Base-by-base conservation (phyloP, 768 basidiomycete genomes). In the Trametes meyenii region DNA sequence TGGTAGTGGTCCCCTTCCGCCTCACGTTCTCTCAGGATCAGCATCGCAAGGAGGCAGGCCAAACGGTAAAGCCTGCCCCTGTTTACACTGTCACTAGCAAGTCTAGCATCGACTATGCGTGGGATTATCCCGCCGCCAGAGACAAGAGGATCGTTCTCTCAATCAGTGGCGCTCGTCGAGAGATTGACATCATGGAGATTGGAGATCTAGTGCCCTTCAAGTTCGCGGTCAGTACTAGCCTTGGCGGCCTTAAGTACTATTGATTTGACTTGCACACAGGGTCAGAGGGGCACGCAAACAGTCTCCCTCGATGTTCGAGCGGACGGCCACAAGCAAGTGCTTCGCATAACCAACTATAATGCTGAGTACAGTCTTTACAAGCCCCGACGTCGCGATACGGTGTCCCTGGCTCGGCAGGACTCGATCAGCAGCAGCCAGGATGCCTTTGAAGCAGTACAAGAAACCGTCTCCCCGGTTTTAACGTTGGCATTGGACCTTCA, bases 281-380 rank as follows among this genome's bases (percentile, higher is more conserved):
- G 80, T 59, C 77, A 81, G 40, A 79, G 85, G 70, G 81, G 83
- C 33, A 76, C 81, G n/a, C 80, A 79, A 58, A 84, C 82, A 1
- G 83, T 98, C 7, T 96, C 96, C 0, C 77, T 98, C 65, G 97
- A 99, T 71, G 90, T 98, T 42, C 88, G 92, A 23, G 97, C 96
- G 2, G 92, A 96, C 66, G 90, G 85, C 4, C 83, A 85, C 38
- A 88, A 86, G 57, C 97, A 98, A 74, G 79, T 94, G 10, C 76
- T 99, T 21, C 85, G 88, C 21, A 89, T 99, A 69, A 90, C 92
- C 23, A 87, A 88, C 66, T 99, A 98, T 75, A 82, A 87, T 61
- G 85, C 91, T 44, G 92, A 92, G 62, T 81, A 78, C 49, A 98
- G 94, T 74, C 75, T 96, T 16, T 99, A 96, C 76, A 94, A 91